Evolutionary conservation across 164 flowering plant genomes (phyloP), one percentile per base, ranked within the genome.

Genomic region (Tinospora cordifolia): DNA sequence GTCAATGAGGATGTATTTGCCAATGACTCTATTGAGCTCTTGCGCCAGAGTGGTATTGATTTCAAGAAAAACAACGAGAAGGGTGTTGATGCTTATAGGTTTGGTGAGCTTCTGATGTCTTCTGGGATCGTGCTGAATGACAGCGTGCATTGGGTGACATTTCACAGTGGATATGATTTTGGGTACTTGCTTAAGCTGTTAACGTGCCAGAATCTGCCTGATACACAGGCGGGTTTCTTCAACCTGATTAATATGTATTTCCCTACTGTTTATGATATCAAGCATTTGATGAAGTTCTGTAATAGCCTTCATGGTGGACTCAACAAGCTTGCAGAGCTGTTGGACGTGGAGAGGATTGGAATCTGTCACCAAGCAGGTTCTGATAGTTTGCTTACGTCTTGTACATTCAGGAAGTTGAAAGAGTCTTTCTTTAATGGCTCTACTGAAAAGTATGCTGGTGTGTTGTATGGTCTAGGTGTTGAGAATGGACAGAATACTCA

Each of bases 301-400:
- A 81, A 81, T 30, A 78, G 85, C 69, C 84, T 87, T 58, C 87
- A 87, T 62, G 90, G 90, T 22, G 90, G 90, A 36, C 67, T 87
- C 73, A 84, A 84, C 81, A 87, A 82, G 81, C 83, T 87, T 44
- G 90, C 88, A 0, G 85, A 82, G 77, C 69, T 85, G 57, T 76
- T 87, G 75, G 86, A 83, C 0, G 90, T 87, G 57, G 85, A 87
- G 73, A 73, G 90, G 63, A 51, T 87, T 40, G 90, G 90, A 19
- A 69, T 78, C n/a, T 81, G 85, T 63, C 88, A 87, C 54, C 87
- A 81, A 72, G 90, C 90, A 3, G 90, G 90, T 51, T 85, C 90
- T 0, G 90, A 87, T 69, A 87, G 90, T 77, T 78, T 87, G 84
- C 83, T 87, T 21, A 87, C 90, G 6, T 78, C 81, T 34, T 82